Evolutionary conservation across 352 stramenopile species (phyloP).

Genomic region (Globisporangium recalcitrans): DNA sequence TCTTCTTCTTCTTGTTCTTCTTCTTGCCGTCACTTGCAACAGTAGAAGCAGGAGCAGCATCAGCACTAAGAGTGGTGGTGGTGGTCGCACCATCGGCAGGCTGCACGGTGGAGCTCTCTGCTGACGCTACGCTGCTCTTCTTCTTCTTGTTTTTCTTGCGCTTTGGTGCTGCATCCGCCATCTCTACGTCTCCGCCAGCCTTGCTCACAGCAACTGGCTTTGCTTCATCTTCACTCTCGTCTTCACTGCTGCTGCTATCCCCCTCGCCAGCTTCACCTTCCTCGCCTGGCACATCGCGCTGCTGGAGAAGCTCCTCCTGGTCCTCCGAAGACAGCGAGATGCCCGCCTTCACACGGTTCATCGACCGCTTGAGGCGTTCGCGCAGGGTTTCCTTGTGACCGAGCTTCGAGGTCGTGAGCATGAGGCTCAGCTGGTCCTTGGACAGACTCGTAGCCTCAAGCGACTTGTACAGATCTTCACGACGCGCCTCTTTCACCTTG

Average conservation of each 20-base stretch:
- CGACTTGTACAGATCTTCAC: slow-evolving; percentile 78
- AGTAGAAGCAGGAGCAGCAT: not conserved
- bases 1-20: slow-evolving; percentile 26
- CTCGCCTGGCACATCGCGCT: slow-evolving; percentile 18
- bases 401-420: slow-evolving; percentile 72
- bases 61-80: not conserved
- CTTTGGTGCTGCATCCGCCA: slow-evolving; percentile 6
- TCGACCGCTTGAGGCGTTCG: slow-evolving; percentile 68
- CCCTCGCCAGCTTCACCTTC: slow-evolving; percentile 20
- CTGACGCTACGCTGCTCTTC: slow-evolving; percentile 19
- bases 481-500: slow-evolving; percentile 74
- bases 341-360: slow-evolving; percentile 74
- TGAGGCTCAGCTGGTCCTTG: slow-evolving; percentile 58
- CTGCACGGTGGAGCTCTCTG: slow-evolving; percentile 10
- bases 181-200: not conserved
- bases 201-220: not conserved
- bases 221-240: slow-evolving; percentile 15
- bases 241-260: slow-evolving; percentile 14
- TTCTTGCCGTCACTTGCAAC: not conserved
- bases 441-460: slow-evolving; percentile 55
- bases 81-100: not conserved
- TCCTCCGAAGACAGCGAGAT: slow-evolving; percentile 47
- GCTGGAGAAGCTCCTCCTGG: slow-evolving; percentile 55
- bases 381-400: slow-evolving; percentile 80
- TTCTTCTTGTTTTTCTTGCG: slow-evolving; percentile 19